These are phyloP conservation scores for Crucibulum laeve DNA, from an alignment of 768 basidiomycete species.

Conservation along the genomic window DNA sequence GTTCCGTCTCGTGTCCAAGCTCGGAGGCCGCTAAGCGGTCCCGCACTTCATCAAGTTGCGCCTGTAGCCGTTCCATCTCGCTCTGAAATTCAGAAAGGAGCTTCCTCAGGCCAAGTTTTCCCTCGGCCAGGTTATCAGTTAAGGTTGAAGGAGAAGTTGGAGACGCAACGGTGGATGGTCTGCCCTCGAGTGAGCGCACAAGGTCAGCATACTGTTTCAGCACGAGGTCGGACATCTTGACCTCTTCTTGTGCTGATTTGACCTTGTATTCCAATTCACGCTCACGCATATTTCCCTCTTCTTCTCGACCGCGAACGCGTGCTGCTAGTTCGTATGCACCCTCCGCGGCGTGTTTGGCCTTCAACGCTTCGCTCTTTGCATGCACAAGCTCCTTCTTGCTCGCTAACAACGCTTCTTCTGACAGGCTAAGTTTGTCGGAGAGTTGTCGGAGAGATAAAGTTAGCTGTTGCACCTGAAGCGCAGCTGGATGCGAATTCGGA, in stretches of 20 bases:
- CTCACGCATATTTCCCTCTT: constrained; percentile 46
- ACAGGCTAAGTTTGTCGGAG: constrained; percentile 61
- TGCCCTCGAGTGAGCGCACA: constrained; percentile 59
- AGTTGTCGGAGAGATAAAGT: constrained; percentile 65
- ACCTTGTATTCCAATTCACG: constrained; percentile 42
- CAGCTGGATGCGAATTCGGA: constrained; percentile 19
- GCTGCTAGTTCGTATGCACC: constrained; percentile 54
- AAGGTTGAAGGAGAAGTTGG: constrained; percentile 14
- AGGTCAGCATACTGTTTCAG: constrained; percentile 74
- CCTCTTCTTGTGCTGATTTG: constrained; percentile 50
- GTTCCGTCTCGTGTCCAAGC: constrained; percentile 42
- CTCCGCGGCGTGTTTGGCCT: constrained; percentile 38
- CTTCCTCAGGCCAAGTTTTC: constrained; percentile 42
- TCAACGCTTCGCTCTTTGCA: constrained; percentile 36
- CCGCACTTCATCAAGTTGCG: constrained; percentile 36
- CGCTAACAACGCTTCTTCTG: constrained; percentile 50
- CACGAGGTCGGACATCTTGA: constrained; percentile 57
- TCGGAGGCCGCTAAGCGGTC: constrained; percentile 38
- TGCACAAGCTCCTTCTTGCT: constrained; percentile 45
- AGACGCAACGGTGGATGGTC: constrained; percentile 10
- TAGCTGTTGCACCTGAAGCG: constrained; percentile 42
- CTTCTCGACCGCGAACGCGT: constrained; percentile 48
- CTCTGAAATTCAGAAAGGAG: constrained; percentile 45
- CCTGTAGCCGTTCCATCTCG: constrained; percentile 41
- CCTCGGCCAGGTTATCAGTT: constrained; percentile 38